Evolutionary conservation across 2,329 filamentous ascomycete species (phyloP).

Genomic region (Elsinoe necatrix): DNA sequence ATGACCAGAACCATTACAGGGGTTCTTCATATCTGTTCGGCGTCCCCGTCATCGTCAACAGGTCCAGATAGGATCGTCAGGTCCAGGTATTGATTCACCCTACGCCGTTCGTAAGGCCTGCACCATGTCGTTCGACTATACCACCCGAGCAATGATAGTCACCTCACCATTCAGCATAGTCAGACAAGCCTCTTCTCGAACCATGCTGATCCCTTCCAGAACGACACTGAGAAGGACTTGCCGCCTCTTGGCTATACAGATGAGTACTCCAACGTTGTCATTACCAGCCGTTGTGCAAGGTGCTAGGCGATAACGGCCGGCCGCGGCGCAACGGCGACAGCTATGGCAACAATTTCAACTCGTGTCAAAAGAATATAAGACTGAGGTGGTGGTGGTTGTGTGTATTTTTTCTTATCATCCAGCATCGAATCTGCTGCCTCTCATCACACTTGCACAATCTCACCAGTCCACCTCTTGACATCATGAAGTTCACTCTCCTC

Average conservation of each 20-base stretch:
- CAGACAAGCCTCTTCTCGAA: constrained; percentile 11
- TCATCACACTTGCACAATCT: neutral
- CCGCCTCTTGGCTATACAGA: neutral
- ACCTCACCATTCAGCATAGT: neutral
- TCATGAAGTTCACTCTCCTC: constrained; percentile 13
- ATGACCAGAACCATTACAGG: neutral
- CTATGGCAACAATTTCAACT: constrained; percentile 8
- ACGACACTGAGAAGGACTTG: neutral
- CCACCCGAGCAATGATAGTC: neutral
- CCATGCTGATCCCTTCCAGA: neutral
- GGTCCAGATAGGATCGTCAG: neutral
- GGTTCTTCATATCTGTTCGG: neutral
- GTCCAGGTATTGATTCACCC: constrained; percentile 1
- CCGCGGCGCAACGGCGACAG: constrained; percentile 1
- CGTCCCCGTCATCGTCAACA: neutral
- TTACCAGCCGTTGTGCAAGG: constrained; percentile 1
- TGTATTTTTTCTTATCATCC: neutral
- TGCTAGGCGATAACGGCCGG: neutral
- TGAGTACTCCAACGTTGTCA: neutral
- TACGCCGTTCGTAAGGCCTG: neutral
- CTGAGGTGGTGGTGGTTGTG: neutral
- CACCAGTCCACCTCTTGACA: neutral
- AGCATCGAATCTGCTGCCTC: neutral
- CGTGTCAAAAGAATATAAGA: neutral
- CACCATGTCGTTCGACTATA: neutral